phyloP scores from a whole-genome alignment of 192 early-diverging fungal species.

The Haplosporangium gracile region DNA sequence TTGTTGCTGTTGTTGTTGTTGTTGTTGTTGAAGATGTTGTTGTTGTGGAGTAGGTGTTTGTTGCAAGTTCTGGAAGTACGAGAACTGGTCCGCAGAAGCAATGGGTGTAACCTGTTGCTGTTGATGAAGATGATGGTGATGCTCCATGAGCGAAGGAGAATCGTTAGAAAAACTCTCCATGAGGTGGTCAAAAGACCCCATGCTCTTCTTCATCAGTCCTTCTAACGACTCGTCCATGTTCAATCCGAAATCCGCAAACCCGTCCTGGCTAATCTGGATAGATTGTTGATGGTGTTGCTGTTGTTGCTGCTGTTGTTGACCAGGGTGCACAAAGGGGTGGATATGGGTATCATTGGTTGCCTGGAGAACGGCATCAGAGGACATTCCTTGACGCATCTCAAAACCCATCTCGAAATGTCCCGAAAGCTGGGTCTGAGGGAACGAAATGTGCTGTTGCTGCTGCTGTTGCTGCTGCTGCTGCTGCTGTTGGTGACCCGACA shows the following conservation, averaged over 20 bases:
- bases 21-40: slow-evolving; percentile 2
- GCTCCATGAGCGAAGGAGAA: background rate
- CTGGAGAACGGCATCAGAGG: background rate
- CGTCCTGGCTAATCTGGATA: background rate
- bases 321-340: background rate
- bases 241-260: slow-evolving; percentile 21
- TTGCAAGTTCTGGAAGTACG: slow-evolving; percentile 8
- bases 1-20: slow-evolving; percentile 17
- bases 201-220: slow-evolving; percentile 41
- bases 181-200: slow-evolving; percentile 18
- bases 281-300: slow-evolving; percentile 11
- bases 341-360: background rate
- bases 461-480: background rate
- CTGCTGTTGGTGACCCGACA: background rate
- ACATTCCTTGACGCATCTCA: background rate
- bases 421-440: background rate
- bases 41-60: background rate
- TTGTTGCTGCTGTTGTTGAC: slow-evolving; percentile 14
- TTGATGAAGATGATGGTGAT: slow-evolving; percentile 5
- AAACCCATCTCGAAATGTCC: background rate
- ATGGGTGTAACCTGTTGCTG: background rate
- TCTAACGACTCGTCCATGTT: slow-evolving; percentile 34
- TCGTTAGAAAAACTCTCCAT: background rate
- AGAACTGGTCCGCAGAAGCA: slow-evolving; percentile 5
- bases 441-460: slow-evolving; percentile 1